Conservation (phyloP, 164 flowering plant genomes). For the Berberis vulgaris region DNA sequence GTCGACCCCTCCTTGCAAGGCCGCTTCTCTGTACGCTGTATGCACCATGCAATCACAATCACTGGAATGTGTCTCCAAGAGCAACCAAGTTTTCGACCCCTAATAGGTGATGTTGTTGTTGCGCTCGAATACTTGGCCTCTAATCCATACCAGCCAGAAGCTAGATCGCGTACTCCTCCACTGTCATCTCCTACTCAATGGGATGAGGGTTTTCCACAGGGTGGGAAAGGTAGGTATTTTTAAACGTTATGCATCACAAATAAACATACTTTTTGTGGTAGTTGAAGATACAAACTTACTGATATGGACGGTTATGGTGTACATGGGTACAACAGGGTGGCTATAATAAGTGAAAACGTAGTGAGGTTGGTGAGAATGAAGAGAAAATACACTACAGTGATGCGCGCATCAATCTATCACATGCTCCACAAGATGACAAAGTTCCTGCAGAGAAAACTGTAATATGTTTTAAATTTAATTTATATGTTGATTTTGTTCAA, state of each 20-base stretch:
- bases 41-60: slow-evolving; percentile 69
- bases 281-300: background rate
- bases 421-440: too few relatives aligned
- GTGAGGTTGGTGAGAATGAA: too few relatives aligned
- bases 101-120: slow-evolving; percentile 59
- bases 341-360: too few relatives aligned
- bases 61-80: slow-evolving; percentile 90
- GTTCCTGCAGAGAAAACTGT: too few relatives aligned
- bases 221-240: slow-evolving; percentile 7
- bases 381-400: too few relatives aligned
- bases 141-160: slow-evolving; percentile 30
- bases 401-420: too few relatives aligned
- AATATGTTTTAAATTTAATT: too few relatives aligned
- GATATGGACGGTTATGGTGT: too few relatives aligned
- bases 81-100: slow-evolving; percentile 67
- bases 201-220: background rate
- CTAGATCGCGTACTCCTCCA: slow-evolving; percentile 8
- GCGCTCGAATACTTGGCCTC: slow-evolving; percentile 80
- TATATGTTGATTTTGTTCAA: too few relatives aligned
- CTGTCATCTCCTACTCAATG: slow-evolving; percentile 16
- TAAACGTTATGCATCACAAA: background rate
- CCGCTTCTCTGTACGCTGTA: slow-evolving; percentile 43
- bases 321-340: too few relatives aligned
- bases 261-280: too few relatives aligned
- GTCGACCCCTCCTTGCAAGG: slow-evolving; percentile 74